Percentiles rank a stretch among this genome's conserved stretches.
These are phyloP conservation scores for Colletotrichum cordylinicola DNA, from an alignment of 2,329 filamentous ascomycete species.

Conservation along the genomic window DNA sequence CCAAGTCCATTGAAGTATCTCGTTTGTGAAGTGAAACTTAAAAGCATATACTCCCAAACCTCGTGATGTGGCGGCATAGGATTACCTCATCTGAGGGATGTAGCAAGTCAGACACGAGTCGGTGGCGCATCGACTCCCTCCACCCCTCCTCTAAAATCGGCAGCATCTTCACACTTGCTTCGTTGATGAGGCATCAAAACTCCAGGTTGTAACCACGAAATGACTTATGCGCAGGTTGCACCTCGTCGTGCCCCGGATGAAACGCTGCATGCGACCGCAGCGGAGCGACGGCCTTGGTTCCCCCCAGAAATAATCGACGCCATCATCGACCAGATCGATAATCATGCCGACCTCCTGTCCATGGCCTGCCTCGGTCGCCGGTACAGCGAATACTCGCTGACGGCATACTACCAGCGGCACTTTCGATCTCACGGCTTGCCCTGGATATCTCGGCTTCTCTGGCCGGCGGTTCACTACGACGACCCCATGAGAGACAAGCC, in stretches of 20 bases:
- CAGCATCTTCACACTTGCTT: not conserved
- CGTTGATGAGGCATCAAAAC: not conserved
- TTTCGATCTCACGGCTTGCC: not conserved
- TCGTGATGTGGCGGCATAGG: not conserved
- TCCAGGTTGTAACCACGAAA: not conserved
- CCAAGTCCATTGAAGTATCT: not conserved
- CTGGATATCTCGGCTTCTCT: not conserved
- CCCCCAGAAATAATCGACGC: not conserved
- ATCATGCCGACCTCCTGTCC: not conserved
- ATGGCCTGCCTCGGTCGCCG: not conserved
- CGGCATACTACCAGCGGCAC: not conserved
- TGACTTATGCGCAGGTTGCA: not conserved
- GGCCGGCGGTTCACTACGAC: not conserved
- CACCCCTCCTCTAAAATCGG: not conserved
- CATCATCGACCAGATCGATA: not conserved
- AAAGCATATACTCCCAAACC: not conserved
- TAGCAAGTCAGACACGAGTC: not conserved
- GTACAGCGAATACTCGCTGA: not conserved
- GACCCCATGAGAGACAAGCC: not conserved
- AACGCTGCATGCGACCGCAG: not conserved
- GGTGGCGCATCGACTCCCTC: not conserved
- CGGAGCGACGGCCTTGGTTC: not conserved
- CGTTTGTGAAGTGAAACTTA: not conserved
- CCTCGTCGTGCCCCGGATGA: not conserved
- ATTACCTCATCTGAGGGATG: not conserved